A percentile compares a stretch with the other conserved stretches of the same genome.
These are phyloP conservation scores for Sutorius australiensis DNA, from an alignment of 768 basidiomycete species.

Conservation along the genomic window DNA sequence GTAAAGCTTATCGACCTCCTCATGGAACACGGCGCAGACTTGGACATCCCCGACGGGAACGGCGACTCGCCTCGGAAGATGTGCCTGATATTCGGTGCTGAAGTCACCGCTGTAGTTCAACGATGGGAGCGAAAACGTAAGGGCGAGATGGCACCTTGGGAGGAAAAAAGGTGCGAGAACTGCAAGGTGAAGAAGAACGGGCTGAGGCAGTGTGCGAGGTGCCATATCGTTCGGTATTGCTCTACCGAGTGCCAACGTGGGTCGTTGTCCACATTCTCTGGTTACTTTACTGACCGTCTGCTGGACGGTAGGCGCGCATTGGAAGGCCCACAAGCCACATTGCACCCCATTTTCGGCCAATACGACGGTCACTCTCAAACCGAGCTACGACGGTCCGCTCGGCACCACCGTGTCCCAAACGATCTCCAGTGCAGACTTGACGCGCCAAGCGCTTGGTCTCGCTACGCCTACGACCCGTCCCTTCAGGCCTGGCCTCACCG, in stretches of 20 bases:
- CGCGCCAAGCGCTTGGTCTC: slow-evolving; percentile 30
- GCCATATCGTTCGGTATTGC: slow-evolving; percentile 49
- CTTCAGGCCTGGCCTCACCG: slow-evolving; percentile 18
- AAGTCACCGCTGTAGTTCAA: slow-evolving; percentile 41
- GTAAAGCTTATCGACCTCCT: slow-evolving; percentile 39
- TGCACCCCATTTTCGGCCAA: slow-evolving; percentile 44
- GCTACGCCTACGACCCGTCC: slow-evolving; percentile 19
- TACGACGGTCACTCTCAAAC: slow-evolving; percentile 46
- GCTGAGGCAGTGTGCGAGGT: slow-evolving; percentile 43
- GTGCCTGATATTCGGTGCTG: slow-evolving; percentile 37
- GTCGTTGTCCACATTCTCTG: slow-evolving; percentile 11
- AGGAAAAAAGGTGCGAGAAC: slow-evolving; percentile 43
- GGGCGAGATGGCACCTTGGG: slow-evolving; percentile 40
- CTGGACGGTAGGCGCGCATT: slow-evolving; percentile 37
- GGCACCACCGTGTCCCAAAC: slow-evolving; percentile 4
- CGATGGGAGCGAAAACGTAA: slow-evolving; percentile 46
- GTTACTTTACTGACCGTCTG: background rate
- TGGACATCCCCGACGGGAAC: slow-evolving; percentile 40
- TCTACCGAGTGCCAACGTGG: slow-evolving; percentile 52
- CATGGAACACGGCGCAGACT: slow-evolving; percentile 47
- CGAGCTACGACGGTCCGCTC: slow-evolving; percentile 31
- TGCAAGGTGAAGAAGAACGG: slow-evolving; percentile 31
- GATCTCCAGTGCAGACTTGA: slow-evolving; percentile 28
- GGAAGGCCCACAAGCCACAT: slow-evolving; percentile 44
- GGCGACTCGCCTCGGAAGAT: slow-evolving; percentile 32